Conservation (phyloP, 2,329 filamentous ascomycete genomes). For the Colletotrichum theobromicola region DNA sequence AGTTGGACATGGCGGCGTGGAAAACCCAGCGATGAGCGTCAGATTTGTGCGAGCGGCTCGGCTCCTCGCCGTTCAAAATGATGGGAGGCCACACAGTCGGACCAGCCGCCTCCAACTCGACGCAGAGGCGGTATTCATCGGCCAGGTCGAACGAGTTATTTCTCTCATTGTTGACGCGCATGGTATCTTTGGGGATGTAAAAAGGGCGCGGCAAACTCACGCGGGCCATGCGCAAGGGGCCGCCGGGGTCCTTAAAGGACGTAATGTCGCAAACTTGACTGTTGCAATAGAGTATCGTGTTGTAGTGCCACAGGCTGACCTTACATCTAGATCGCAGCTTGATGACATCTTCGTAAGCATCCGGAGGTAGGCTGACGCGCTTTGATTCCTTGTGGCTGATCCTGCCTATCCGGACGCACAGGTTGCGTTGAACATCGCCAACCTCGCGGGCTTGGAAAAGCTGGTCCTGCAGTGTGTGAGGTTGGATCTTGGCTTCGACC, state of each 20-base stretch:
- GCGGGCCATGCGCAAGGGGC: slow-evolving; percentile 50
- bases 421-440: slow-evolving; percentile 42
- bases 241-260: slow-evolving; percentile 52
- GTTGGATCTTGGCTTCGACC: slow-evolving; percentile 40
- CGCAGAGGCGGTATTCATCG: slow-evolving; percentile 52
- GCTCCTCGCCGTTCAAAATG: not conserved
- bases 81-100: slow-evolving; percentile 58
- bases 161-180: slow-evolving; percentile 53
- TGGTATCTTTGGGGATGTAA: slow-evolving; percentile 55
- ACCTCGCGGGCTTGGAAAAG: slow-evolving; percentile 35
- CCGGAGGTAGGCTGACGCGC: slow-evolving; percentile 18
- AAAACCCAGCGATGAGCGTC: slow-evolving; percentile 40
- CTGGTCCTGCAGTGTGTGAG: slow-evolving; percentile 34
- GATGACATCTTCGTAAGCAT: slow-evolving; percentile 29
- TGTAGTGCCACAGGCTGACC: slow-evolving; percentile 40
- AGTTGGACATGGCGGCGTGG: slow-evolving; percentile 43
- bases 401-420: slow-evolving; percentile 60
- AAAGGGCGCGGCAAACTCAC: slow-evolving; percentile 56
- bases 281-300: slow-evolving; percentile 53
- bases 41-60: slow-evolving; percentile 8
- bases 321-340: slow-evolving; percentile 47
- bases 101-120: slow-evolving; percentile 58
- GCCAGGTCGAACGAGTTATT: slow-evolving; percentile 52
- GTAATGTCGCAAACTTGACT: slow-evolving; percentile 60
- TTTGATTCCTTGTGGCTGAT: slow-evolving; percentile 51